Evolutionary conservation across 2,329 filamentous ascomycete species (phyloP), one percentile per base, ranked within the genome.

Genomic region (Nemania sp.): DNA sequence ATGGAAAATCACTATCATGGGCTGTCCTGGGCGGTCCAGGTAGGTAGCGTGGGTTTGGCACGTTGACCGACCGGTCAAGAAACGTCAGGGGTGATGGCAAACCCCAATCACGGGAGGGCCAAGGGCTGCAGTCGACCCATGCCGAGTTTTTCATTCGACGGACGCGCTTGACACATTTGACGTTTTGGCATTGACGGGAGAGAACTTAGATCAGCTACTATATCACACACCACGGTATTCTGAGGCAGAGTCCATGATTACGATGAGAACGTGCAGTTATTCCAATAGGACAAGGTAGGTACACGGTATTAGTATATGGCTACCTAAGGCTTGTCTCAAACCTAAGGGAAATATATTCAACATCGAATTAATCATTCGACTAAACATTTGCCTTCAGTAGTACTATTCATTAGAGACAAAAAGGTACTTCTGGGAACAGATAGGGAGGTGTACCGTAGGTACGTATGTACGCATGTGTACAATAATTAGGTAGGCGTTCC

Each of bases 11-110:
- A 22, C 58, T 53, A 45, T 62, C 41, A 32, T 41, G 65, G 49
- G 32, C 35, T 29, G 32, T 20, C 20, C 15, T 41, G 65, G 49
- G 32, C 35, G 22, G 32, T 20, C 20, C 15, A 51, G 20, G 47
- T 51, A 27, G 3, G 47, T 51, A 51, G 47, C n/a, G 22, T 47
- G 32, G 26, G 35, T 56, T 49, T 41, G 26, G 61, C 29, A 62
- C 22, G 38, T 53, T 67, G 69, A 71, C 67, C 67, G 69, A 67
- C 63, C 69, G 69, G 69, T 71, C 69, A 71, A 62, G 57, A 56
- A 35, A 57, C 24, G 52, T 32, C 68, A 64, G 47, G 68, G 66
- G 43, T 68, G 20, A 38, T 20, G 20, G 13, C 29, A 27, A 47
- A 57, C 51, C 51, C 68, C 66, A 68, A 68, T 69, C 24, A 45